Base-by-base conservation (phyloP, 331 rosid species). In the Acacia pycnantha region DNA sequence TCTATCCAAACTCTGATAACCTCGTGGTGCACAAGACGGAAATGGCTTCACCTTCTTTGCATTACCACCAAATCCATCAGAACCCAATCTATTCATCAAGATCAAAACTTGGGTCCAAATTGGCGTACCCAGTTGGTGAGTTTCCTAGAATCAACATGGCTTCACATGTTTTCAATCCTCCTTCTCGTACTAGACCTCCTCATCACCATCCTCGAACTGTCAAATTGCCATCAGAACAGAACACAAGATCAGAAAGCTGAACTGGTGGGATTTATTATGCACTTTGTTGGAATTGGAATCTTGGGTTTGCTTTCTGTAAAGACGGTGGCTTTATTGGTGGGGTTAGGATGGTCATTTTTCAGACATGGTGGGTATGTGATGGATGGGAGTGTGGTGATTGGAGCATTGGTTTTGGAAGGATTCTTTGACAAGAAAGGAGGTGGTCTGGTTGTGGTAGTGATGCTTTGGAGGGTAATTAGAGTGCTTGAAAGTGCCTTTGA, bases 401-500 rank as follows among this genome's bases (percentile, higher is more conserved):
- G 82, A 27, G 97, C 98, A 2, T 43, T 94, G 44, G 51, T 86
- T 70, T 81, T 94, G 84, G 97, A 94, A 80, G 82, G 44, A 3
- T 77, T 87, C 43, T 15, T 90, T 44, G 92, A 82, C 82, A 69
- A 85, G 50, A 81, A 78, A 50, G 97, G 96, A 14, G 96, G 98
- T 8, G 94, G 97, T 37, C 71, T 92, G 68, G 83, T 94, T 73
- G 83, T 87, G 41, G 81, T 90, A 43, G 95, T 85, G 79, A 92
- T 95, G 73, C 85, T 94, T 77, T 92, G 98, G 96, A 89, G 98
- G 9, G 86, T 94, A 21, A 83, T 92, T 47, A 87, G 97, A 82
- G 87, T 92, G 13, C 85, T 92, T 21, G 98, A 94, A 84, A 89
- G 91, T 75, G 92, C 89, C 1, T 91, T 94, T 56, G 97, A 91